A percentile compares a stretch with the other conserved stretches of the same genome.
These are phyloP conservation scores for Perkinsus marinus DNA, from an alignment of 169 alveolate genomes.

Conservation along the genomic window DNA sequence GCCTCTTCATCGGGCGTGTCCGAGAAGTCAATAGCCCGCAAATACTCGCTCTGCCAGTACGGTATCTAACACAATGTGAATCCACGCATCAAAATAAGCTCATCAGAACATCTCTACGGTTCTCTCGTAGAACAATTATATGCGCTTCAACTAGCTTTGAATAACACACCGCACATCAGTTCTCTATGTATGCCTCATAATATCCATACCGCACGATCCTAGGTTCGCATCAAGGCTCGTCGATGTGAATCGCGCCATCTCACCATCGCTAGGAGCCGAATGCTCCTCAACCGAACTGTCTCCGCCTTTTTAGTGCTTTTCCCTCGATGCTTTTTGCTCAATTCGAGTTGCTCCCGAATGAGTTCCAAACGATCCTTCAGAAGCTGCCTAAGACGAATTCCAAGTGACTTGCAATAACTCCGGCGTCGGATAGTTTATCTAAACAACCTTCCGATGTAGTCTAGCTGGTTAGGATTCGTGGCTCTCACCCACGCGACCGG, in stretches of 20 bases:
- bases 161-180: too few species aligned
- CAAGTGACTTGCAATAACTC: not conserved
- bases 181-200: too few species aligned
- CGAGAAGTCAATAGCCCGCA: not conserved
- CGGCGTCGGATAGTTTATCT: not conserved
- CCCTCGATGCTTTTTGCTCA: not conserved
- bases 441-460: not conserved
- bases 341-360: not conserved
- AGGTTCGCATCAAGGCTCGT: not conserved
- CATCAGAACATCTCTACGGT: too few species aligned
- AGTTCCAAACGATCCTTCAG: not conserved
- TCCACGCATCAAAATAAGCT: too few species aligned
- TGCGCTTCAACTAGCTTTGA: too few species aligned
- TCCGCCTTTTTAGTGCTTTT: not conserved
- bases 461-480: not conserved
- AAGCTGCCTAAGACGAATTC: not conserved
- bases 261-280: not conserved
- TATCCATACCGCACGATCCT: too few species aligned
- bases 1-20: not conserved
- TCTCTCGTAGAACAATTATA: too few species aligned
- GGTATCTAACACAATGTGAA: not conserved
- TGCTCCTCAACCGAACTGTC: not conserved
- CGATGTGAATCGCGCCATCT: not conserved
- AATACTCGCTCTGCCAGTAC: not conserved
- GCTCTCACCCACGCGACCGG: conserved; percentile 1